Evolutionary conservation across 305 asterid genomes (phyloP).

Genomic region (Striga hermonthica): DNA sequence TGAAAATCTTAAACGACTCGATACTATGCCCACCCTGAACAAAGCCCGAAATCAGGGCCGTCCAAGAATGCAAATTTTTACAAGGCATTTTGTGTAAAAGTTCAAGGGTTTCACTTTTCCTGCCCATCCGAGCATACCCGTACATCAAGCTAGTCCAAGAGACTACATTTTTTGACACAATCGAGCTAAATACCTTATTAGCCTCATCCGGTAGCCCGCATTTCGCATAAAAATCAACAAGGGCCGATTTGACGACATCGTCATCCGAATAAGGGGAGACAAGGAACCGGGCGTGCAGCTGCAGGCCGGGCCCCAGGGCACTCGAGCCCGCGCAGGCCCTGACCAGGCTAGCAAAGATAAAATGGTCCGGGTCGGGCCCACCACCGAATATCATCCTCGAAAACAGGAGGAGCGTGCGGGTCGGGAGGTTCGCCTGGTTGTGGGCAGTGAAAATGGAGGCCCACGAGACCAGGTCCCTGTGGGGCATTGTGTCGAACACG

Average conservation of each 20-base stretch:
- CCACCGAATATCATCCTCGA: slow-evolving; percentile 33
- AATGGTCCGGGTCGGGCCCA: slow-evolving; percentile 56
- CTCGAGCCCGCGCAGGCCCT: slow-evolving; percentile 60
- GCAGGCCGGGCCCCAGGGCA: slow-evolving; percentile 50
- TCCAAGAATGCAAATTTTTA: slow-evolving; percentile 52
- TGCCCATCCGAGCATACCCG: slow-evolving; percentile 67
- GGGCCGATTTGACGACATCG: slow-evolving; percentile 69
- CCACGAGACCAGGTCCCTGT: slow-evolving; percentile 75
- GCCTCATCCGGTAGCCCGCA: slow-evolving; percentile 60
- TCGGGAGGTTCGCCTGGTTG: slow-evolving; percentile 49
- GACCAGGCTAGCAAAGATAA: slow-evolving; percentile 52
- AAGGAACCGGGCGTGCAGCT: slow-evolving; percentile 61
- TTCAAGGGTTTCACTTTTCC: slow-evolving; percentile 51
- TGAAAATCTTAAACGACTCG: slow-evolving; percentile 54
- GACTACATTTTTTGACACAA: slow-evolving; percentile 48
- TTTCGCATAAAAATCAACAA: slow-evolving; percentile 73
- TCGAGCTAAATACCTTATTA: slow-evolving; percentile 47
- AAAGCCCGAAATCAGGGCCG: slow-evolving; percentile 70
- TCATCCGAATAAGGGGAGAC: slow-evolving; percentile 47
- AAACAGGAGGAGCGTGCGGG: slow-evolving; percentile 43
- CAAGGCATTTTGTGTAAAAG: slow-evolving; percentile 41
- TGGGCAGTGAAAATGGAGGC: slow-evolving; percentile 67
- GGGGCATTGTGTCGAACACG: slow-evolving; percentile 71
- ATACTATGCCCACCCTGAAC: slow-evolving; percentile 54
- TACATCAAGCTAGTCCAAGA: slow-evolving; percentile 69